phyloP scores from a whole-genome alignment of 1,284 basidiomycete species.

The Moniliella sp. region DNA sequence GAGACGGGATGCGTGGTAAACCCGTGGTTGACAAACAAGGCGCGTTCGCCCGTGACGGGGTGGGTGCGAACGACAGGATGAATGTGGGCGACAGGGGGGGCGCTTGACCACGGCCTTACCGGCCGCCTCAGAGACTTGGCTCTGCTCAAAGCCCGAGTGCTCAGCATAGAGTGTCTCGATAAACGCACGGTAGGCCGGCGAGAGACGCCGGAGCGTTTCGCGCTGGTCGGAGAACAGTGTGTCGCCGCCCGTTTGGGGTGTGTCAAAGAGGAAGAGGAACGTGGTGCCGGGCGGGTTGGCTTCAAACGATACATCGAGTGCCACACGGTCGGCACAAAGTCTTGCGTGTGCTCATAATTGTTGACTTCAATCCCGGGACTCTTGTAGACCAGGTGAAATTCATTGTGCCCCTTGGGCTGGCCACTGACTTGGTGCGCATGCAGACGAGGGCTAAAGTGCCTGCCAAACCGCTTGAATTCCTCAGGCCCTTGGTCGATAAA shows the following conservation, averaged over 20 bases:
- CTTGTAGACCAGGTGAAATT: constrained; percentile 57
- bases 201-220: constrained; percentile 46
- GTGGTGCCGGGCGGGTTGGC: constrained; percentile 47
- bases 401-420: constrained; percentile 48
- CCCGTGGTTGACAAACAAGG: constrained; percentile 56
- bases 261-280: not conserved
- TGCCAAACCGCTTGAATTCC: constrained; percentile 50
- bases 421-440: constrained; percentile 62
- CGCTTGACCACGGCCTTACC: constrained; percentile 40
- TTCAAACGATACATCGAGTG: constrained; percentile 48
- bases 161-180: constrained; percentile 51
- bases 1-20: constrained; percentile 57
- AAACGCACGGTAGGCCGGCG: constrained; percentile 50
- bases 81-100: constrained; percentile 53
- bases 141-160: constrained; percentile 56
- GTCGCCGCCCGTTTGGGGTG: constrained; percentile 40
- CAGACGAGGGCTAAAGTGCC: constrained; percentile 39
- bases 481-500: constrained; percentile 51
- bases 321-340: constrained; percentile 41
- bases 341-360: constrained; percentile 35
- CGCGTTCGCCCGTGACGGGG: constrained; percentile 61
- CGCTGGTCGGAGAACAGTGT: constrained; percentile 56
- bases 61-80: constrained; percentile 37
- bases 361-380: constrained; percentile 5
- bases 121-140: constrained; percentile 48